These are phyloP conservation scores for Jatropha multifida DNA, from an alignment of 441 rosid species.

Conservation along the genomic window DNA sequence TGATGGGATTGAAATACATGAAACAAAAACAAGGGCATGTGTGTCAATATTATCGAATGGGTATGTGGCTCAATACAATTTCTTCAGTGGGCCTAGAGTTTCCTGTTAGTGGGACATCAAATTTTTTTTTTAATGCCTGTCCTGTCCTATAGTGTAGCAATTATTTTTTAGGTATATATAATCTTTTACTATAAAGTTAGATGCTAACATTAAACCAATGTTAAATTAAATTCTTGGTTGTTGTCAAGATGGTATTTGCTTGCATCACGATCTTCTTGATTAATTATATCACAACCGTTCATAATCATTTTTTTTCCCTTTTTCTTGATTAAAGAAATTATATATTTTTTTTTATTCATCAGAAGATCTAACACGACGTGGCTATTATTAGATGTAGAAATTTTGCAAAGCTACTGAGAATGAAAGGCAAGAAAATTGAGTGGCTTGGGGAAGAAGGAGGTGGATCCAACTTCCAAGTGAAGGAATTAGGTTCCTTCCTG, in stretches of 20 bases:
- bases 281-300: slow-evolving; percentile 10
- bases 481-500: slow-evolving; percentile 32
- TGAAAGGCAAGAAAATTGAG: background rate
- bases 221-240: background rate
- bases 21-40: background rate
- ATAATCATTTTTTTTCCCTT: slow-evolving; percentile 4
- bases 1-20: background rate
- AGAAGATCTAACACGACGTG: too few relatives aligned
- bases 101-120: slow-evolving; percentile 10
- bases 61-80: slow-evolving; percentile 24
- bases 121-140: slow-evolving; percentile 4
- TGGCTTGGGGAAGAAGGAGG: slow-evolving; percentile 25
- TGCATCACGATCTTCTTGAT: slow-evolving; percentile 13
- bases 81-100: background rate
- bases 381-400: too few relatives aligned
- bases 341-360: too few relatives aligned
- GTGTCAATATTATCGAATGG: background rate
- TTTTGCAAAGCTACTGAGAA: background rate
- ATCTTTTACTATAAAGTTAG: slow-evolving; percentile 5
- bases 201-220: slow-evolving; percentile 18
- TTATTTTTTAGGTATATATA: background rate
- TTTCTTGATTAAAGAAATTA: too few relatives aligned
- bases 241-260: background rate
- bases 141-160: background rate
- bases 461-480: background rate